These are phyloP conservation scores for Russula vinacea DNA, from an alignment of 768 basidiomycete species.

Conservation along the genomic window DNA sequence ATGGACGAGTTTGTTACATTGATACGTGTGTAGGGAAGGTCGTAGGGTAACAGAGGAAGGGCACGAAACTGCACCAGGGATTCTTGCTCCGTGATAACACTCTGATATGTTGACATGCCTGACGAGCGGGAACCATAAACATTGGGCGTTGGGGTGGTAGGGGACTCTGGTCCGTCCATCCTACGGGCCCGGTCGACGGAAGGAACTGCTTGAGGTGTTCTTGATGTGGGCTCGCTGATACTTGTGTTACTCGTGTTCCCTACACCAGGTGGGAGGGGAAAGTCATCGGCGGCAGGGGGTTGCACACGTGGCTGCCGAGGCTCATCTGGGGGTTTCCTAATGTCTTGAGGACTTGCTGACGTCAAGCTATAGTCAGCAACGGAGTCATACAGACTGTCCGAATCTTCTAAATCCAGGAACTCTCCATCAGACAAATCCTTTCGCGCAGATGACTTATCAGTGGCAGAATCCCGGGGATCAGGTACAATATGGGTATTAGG, in stretches of 20 bases:
- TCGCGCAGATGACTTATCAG: conserved; percentile 28
- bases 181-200: conserved; percentile 14
- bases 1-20: conserved; percentile 79
- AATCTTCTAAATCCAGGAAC: conserved; percentile 66
- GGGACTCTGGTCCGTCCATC: conserved; percentile 30
- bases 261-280: conserved; percentile 28
- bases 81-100: conserved; percentile 32
- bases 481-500: conserved; percentile 16
- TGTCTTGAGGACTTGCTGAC: conserved; percentile 24
- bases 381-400: conserved; percentile 42
- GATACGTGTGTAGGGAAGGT: conserved; percentile 71
- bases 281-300: conserved; percentile 29
- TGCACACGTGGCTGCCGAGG: conserved; percentile 13
- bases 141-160: conserved; percentile 27
- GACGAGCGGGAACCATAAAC: conserved; percentile 21
- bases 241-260: conserved; percentile 12
- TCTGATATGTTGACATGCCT: conserved; percentile 24
- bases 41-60: conserved; percentile 62
- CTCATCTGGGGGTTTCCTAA: conserved; percentile 28
- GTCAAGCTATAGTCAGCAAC: conserved; percentile 40
- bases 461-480: conserved; percentile 21
- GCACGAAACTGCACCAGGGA: conserved; percentile 57
- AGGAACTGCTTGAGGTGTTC: conserved; percentile 11
- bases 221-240: conserved; percentile 14
- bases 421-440: conserved; percentile 41